These are phyloP conservation scores for Lyophyllum shimeji DNA, from an alignment of 768 basidiomycete species.

Conservation along the genomic window DNA sequence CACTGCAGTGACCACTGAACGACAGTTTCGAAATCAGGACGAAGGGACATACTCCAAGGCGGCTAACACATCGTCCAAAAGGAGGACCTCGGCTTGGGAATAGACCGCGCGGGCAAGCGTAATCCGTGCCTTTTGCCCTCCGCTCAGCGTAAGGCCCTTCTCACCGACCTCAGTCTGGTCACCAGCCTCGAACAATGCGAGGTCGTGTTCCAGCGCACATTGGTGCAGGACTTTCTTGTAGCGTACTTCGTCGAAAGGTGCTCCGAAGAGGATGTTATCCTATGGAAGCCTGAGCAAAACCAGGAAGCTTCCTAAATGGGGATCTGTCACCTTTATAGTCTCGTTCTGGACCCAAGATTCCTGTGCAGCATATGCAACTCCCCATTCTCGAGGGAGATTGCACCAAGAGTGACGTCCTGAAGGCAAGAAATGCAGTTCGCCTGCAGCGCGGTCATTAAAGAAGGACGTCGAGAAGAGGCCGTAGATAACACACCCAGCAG, in stretches of 20 bases:
- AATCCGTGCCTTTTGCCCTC: conserved; percentile 53
- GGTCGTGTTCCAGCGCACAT: conserved; percentile 71
- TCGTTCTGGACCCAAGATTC: conserved; percentile 87
- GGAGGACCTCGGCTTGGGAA: conserved; percentile 54
- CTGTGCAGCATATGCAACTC: conserved; percentile 80
- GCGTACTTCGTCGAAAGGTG: conserved; percentile 69
- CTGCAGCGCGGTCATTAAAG: conserved; percentile 18
- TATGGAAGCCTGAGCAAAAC: conserved; percentile 17
- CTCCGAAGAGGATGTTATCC: conserved; percentile 84
- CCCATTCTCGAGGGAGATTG: conserved; percentile 64
- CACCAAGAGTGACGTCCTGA: conserved; percentile 57
- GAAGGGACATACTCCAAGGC: conserved; percentile 49
- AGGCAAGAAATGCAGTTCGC: conserved; percentile 68
- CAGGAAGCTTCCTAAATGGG: neutral
- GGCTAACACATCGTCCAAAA: conserved; percentile 74
- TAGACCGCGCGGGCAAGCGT: conserved; percentile 48
- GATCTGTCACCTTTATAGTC: conserved; percentile 54
- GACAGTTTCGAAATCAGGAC: neutral
- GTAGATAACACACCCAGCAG: conserved; percentile 37
- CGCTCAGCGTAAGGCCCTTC: conserved; percentile 60
- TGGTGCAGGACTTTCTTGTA: conserved; percentile 79
- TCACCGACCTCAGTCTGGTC: conserved; percentile 74
- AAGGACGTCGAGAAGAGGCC: neutral
- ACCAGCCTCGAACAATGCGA: conserved; percentile 67
- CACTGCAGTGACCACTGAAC: conserved; percentile 27